Evolutionary conservation across 805 yeast genomes (phyloP).

Genomic region (Kregervanrija delftensis): DNA sequence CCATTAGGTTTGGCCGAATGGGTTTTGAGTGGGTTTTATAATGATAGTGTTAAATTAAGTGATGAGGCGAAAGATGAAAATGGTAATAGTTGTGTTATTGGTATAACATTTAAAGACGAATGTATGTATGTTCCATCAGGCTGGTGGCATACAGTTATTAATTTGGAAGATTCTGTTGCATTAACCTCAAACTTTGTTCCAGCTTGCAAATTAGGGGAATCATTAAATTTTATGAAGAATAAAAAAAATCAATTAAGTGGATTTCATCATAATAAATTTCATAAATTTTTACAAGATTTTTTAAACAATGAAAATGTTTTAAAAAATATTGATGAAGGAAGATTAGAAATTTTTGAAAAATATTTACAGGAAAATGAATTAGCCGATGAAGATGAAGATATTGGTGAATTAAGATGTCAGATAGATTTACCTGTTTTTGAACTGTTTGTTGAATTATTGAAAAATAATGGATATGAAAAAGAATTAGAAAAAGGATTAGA

Average conservation of each 20-base stretch:
- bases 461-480: slow-evolving; percentile 29
- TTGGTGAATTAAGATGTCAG: slow-evolving; percentile 43
- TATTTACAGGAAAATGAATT: slow-evolving; percentile 8
- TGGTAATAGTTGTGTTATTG: slow-evolving; percentile 46
- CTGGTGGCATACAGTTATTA: slow-evolving; percentile 97
- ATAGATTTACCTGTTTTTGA: slow-evolving; percentile 51
- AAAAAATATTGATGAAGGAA: slow-evolving; percentile 10
- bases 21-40: slow-evolving; percentile 76
- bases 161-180: slow-evolving; percentile 75
- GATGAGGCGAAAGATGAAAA: slow-evolving; percentile 24
- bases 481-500: slow-evolving; percentile 30
- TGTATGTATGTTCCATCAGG: slow-evolving; percentile 89
- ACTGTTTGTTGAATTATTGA: slow-evolving; percentile 47
- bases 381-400: slow-evolving; percentile 46
- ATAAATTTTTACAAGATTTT: slow-evolving; percentile 28
- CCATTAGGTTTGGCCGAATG: slow-evolving; percentile 94
- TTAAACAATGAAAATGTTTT: slow-evolving; percentile 16
- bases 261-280: slow-evolving; percentile 53
- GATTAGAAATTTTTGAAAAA: slow-evolving; percentile 5
- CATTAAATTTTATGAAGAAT: slow-evolving; percentile 57
- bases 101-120: slow-evolving; percentile 75
- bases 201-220: slow-evolving; percentile 48
- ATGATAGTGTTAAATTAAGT: slow-evolving; percentile 53
- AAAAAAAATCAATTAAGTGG: slow-evolving; percentile 75
- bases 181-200: slow-evolving; percentile 89